Percentiles rank a stretch among this genome's conserved stretches.
These are phyloP conservation scores for Paramyrothecium sp. DNA, from an alignment of 2,329 filamentous ascomycete species.

Conservation along the genomic window DNA sequence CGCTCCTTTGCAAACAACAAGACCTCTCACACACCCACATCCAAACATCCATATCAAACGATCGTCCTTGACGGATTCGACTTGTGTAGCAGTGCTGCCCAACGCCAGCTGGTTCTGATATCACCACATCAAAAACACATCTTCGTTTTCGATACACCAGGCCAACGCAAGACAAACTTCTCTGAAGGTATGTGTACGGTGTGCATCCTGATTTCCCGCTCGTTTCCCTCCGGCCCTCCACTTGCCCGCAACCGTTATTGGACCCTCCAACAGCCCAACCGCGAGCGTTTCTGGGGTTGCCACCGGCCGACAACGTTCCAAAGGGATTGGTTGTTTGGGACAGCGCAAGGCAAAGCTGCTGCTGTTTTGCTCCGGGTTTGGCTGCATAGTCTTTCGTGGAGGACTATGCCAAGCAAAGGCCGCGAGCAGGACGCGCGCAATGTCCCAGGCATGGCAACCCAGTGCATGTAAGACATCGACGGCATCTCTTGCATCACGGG, in stretches of 20 bases:
- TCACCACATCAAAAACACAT: constrained; percentile 4
- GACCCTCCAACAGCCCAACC: too few species aligned
- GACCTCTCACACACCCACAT: background rate
- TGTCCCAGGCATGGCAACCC: background rate
- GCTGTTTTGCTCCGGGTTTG: too few species aligned
- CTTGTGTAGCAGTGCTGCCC: constrained; percentile 8
- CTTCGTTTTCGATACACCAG: background rate
- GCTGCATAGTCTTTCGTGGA: too few species aligned
- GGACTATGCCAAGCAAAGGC: too few species aligned
- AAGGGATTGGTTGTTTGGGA: too few species aligned
- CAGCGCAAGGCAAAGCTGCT: too few species aligned
- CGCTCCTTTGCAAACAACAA: background rate
- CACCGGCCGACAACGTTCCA: too few species aligned
- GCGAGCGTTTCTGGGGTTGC: too few species aligned
- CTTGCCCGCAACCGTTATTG: too few species aligned
- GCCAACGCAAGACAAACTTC: background rate
- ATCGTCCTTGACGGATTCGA: constrained; percentile 2
- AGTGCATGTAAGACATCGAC: background rate
- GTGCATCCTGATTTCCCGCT: background rate
- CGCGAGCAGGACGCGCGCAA: too few species aligned
- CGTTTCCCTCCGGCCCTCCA: too few species aligned
- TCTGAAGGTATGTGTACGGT: background rate
- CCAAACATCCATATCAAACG: background rate
- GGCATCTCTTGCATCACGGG: background rate
- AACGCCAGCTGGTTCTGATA: constrained; percentile 19